Base-by-base conservation (phyloP, 352 stramenopile species). In the Peronospora farinosa region DNA sequence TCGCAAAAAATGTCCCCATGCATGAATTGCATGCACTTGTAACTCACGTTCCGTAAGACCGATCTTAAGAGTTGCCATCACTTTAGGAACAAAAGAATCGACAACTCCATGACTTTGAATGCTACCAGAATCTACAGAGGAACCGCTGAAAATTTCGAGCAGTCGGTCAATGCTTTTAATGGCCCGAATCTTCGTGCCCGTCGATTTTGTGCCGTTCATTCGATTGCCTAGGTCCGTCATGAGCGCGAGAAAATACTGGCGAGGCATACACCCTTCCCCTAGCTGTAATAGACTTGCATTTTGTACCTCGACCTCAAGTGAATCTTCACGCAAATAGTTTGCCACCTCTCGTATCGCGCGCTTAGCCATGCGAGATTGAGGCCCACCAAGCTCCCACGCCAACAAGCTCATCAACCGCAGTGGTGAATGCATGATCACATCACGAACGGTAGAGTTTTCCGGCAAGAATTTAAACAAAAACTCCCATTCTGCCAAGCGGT, bases 11-110 rank as follows among this genome's bases (percentile, higher is more conserved):
- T 67, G 84, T n/a, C 55, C 68, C 82, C 82, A 95, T 2, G 75
- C 79, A 23, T 71, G 51, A 47, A 91, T 84, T 7, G 73, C 75
- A 60, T 84, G 51, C 25, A 73, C 64, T 55, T 80, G 67, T 36
- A 93, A 55, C 16, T 69, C 59, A 16, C 38, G 47, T 36, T 93
- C 82, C 25, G 57, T 60, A 7, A 92, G 53, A 19, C 74, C 80
- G 7, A 89, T 68, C 52, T 95, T 95, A 4, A 95, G 60, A 16
- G 82, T 93, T 17, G 82, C 84, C 84, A 95, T 95, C 31, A 95
- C 80, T 57, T 95, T 95, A 2, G 84, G 84, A 12, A 95, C 72
- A 59, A 89, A 95, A 15, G 78, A 55, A 51, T 95, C 84, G 8
- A 95, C 58, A 13, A 76, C 55, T 30, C 82, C 78, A 52, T 60